A percentile compares a stretch with the other conserved stretches of the same genome.
Conservation (phyloP, 345 rosid genomes). For the Geranium rotundifolium region DNA sequence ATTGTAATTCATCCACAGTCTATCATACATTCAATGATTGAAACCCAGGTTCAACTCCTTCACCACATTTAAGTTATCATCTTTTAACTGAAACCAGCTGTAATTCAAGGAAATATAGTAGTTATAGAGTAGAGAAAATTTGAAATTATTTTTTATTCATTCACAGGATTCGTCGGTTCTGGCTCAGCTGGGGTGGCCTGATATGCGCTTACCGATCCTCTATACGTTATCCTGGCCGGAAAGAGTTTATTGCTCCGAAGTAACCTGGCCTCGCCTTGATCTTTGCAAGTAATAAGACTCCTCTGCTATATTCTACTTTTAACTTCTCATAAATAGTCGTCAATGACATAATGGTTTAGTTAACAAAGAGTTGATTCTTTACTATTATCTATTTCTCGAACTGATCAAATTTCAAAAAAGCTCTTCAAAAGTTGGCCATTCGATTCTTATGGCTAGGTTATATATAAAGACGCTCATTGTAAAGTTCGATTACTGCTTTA, state of each 20-base stretch:
- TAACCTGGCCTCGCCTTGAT: constrained; percentile 93
- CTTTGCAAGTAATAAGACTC: constrained; percentile 65
- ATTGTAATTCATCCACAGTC: constrained; percentile 92
- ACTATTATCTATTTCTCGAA: not conserved
- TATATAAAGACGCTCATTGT: too few species aligned
- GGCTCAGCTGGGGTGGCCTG: constrained; percentile 96
- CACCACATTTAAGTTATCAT: not conserved
- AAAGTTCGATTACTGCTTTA: too few species aligned
- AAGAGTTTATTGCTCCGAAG: constrained; percentile 84
- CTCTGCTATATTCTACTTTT: not conserved
- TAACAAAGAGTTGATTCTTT: not conserved
- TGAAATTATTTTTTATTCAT: not conserved
- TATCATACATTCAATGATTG: constrained; percentile 86
- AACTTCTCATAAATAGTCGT: too few species aligned
- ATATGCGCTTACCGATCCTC: constrained; percentile 91
- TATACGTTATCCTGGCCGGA: constrained; percentile 99
- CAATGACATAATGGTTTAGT: not conserved
- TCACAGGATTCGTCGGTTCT: constrained; percentile 86
- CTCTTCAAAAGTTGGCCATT: too few species aligned
- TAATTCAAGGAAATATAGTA: too few species aligned
- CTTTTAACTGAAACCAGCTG: too few species aligned
- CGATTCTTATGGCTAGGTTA: too few species aligned
- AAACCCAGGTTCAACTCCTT: constrained; percentile 57
- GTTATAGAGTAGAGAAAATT: not conserved
- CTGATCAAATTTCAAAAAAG: not conserved